Conservation (phyloP, 441 rosid genomes). For the Brassica balearica region DNA sequence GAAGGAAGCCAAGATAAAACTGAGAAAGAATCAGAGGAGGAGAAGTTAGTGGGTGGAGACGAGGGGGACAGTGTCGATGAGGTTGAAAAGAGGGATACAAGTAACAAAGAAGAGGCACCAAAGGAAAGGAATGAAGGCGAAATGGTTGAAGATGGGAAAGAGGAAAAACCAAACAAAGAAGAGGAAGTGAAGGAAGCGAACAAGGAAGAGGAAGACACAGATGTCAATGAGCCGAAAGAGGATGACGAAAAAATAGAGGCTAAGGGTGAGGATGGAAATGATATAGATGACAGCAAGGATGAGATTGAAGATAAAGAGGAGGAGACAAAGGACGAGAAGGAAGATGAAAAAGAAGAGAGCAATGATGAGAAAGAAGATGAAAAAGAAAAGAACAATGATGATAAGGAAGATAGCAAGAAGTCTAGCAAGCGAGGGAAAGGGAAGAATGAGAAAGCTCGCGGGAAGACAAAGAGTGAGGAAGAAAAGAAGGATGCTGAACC, state of each 20-base stretch:
- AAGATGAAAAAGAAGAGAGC: constrained; percentile 26
- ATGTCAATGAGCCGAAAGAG: constrained; percentile 33
- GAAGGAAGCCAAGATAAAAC: constrained; percentile 30
- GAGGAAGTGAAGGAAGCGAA: constrained; percentile 25
- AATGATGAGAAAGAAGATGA: constrained; percentile 30
- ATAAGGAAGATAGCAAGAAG: constrained; percentile 27
- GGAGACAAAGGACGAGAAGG: constrained; percentile 30
- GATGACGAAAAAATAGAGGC: constrained; percentile 36
- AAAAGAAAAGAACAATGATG: constrained; percentile 42
- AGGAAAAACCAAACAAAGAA: constrained; percentile 23
- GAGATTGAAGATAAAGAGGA: constrained; percentile 38
- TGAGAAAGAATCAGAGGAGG: constrained; percentile 21
- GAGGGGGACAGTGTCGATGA: constrained; percentile 1
- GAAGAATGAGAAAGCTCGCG: constrained; percentile 22
- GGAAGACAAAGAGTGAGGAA: constrained; percentile 32
- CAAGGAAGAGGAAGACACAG: constrained; percentile 28
- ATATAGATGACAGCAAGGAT: constrained; percentile 37
- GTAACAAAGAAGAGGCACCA: background rate
- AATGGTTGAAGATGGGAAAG: constrained; percentile 4
- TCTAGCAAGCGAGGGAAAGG: constrained; percentile 37
- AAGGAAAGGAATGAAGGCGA: background rate
- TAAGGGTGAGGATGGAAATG: constrained; percentile 29
- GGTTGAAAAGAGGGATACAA: constrained; percentile 19
- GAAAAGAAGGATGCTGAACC: constrained; percentile 60
- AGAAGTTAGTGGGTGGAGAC: constrained; percentile 25